Evolutionary conservation across 169 alveolate species (phyloP), one percentile per base, ranked within the genome.

Genomic region (Plasmodium gonderi): DNA sequence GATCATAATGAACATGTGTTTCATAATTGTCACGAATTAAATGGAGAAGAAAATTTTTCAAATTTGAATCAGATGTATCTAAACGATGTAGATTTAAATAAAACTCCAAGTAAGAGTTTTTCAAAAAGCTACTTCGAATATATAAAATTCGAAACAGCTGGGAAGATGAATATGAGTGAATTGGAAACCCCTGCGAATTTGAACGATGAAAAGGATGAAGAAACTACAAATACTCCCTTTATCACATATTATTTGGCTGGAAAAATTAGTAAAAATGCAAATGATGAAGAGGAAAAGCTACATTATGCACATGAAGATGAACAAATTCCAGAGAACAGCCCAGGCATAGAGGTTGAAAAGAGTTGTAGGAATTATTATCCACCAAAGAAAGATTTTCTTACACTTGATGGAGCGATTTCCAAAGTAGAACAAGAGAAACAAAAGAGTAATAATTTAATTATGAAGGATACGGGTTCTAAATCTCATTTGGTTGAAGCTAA

Each of bases 161-260:
- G 94, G n/a, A 90, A 90, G 36, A 90, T 90, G 94, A 76, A 90
- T 78, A 77, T 90, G 81, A 90, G 94, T 12, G 94, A 90, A 38
- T 65, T 90, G 49, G 94, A 90, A 68, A 90, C 94, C 0, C 94
- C 94, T n/a, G 20, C 54, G 40, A 77, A 90, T 77, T 64, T 90
- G 60, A 90, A 90, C 38, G 90, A 79, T 2, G 90, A 79, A 6
- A 79, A 79, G 14, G 94, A 90, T 42, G 94, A 90, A 6, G 90
- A 77, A 4, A 36, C 42, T 3, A 38, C 65, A 49, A 90, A 90
- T 20, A 90, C 94, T 12, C 94, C 94, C 12, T 90, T 90, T 31
- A 77, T 90, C 64, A 54, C 94, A 11, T 90, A 77, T 65, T 90
- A 77, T 44, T 77, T 90, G 51, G 94, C 94, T 33, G 94, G 94